phyloP scores from a whole-genome alignment of 352 stramenopile genomes.

The Globisporangium viniferum region DNA sequence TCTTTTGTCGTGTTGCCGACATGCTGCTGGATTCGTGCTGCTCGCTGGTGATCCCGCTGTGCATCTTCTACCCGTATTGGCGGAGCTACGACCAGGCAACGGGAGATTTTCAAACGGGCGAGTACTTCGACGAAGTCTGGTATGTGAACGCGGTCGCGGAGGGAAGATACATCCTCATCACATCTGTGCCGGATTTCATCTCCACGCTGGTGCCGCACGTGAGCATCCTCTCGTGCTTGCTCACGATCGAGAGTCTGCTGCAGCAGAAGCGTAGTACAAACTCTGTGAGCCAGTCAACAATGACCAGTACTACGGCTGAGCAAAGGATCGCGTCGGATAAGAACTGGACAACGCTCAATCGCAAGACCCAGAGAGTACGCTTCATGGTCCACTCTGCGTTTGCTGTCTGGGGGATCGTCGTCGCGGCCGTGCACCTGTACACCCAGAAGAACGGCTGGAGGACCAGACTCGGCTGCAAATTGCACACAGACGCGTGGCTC shows the following conservation, averaged over 20 bases:
- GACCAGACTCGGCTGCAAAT: not conserved
- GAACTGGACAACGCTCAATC: too few relatives aligned
- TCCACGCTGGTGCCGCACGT: not conserved
- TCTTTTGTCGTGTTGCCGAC: conserved; percentile 16
- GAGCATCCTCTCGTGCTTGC: not conserved
- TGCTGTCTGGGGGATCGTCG: not conserved
- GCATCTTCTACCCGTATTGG: conserved; percentile 20
- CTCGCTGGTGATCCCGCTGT: conserved; percentile 21
- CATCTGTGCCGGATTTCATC: not conserved
- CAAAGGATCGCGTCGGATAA: not conserved
- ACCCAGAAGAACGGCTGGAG: not conserved
- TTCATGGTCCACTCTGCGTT: not conserved
- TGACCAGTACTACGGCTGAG: not conserved
- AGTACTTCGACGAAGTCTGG: not conserved
- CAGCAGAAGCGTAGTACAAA: not conserved
- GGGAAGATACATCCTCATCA: not conserved
- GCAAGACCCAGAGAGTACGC: not conserved
- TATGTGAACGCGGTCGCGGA: not conserved
- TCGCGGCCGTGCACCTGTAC: not conserved
- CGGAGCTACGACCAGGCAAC: conserved; percentile 5
- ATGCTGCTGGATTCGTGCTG: conserved; percentile 19
- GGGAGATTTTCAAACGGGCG: not conserved
- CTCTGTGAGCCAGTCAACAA: not conserved
- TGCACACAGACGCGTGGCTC: not conserved
- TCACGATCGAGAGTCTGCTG: conserved; percentile 5